Evolutionary conservation across 176 grass and related monocot species (phyloP).

Genomic region (Triticum monococcum): DNA sequence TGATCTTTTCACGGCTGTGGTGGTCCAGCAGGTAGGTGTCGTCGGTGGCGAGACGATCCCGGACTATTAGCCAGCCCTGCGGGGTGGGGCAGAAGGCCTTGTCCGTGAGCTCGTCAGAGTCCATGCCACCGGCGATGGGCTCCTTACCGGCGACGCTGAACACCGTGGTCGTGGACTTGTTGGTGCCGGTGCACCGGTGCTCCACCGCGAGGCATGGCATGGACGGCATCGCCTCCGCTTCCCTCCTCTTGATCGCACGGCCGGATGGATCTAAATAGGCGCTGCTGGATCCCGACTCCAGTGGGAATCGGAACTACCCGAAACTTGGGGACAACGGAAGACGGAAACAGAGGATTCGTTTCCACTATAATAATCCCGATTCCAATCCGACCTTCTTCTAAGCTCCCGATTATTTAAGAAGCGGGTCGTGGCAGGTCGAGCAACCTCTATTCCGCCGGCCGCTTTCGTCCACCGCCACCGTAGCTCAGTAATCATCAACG

Average conservation of each 20-base stretch:
- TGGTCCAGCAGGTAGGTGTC: too few relatives aligned
- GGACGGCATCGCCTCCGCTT: background rate
- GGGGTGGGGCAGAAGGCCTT: too few relatives aligned
- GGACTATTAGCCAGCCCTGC: too few relatives aligned
- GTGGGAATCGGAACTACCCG: background rate
- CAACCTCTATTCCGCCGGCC: background rate
- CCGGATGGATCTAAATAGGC: background rate
- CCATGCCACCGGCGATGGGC: too few relatives aligned
- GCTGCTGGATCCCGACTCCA: background rate
- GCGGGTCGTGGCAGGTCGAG: background rate
- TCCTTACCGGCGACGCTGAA: too few relatives aligned
- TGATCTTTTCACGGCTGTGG: too few relatives aligned
- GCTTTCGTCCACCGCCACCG: background rate
- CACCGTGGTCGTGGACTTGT: too few relatives aligned
- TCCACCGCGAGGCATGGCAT: background rate
- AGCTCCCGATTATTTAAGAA: background rate
- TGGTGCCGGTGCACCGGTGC: too few relatives aligned
- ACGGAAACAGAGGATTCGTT: too few relatives aligned
- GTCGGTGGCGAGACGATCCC: too few relatives aligned
- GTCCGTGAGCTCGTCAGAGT: too few relatives aligned
- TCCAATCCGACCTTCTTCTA: background rate
- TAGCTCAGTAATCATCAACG: background rate
- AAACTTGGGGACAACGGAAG: background rate
- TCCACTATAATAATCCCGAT: background rate
- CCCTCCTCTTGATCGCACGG: too few relatives aligned